phyloP scores from a whole-genome alignment of 1,284 basidiomycete genomes.

The Cryptococcus sp. region DNA sequence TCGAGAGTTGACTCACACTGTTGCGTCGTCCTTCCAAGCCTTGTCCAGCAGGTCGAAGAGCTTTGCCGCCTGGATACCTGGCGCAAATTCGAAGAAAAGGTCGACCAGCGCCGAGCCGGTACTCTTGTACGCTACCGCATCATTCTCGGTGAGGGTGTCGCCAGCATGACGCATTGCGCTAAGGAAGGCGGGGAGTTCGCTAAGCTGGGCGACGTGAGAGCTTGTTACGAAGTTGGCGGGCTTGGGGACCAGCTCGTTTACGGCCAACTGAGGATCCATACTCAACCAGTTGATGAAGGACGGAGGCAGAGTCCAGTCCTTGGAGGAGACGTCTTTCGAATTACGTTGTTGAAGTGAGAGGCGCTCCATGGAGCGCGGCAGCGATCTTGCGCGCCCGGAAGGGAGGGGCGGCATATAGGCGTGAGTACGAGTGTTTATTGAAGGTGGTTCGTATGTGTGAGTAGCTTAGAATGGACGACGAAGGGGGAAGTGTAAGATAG shows the following conservation, averaged over 20 bases:
- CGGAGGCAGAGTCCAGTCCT: constrained; percentile 15
- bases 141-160: constrained; percentile 27
- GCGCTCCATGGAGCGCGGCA: no score
- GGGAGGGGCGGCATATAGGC: no score
- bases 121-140: constrained; percentile 17
- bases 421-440: no score
- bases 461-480: no score
- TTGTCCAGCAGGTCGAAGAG: constrained; percentile 21
- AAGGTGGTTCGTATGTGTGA: no score
- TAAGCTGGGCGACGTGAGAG: no score
- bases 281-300: constrained; percentile 13
- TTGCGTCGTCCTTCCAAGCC: constrained; percentile 29
- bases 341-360: not conserved
- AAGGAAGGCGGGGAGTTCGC: not conserved
- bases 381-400: no score
- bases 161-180: constrained; percentile 6
- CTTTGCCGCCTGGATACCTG: constrained; percentile 12
- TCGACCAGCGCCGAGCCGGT: constrained; percentile 29
- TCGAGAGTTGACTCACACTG: constrained; percentile 20
- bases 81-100: constrained; percentile 28
- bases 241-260: constrained; percentile 9
- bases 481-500: no score
- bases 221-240: no score
- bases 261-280: constrained; percentile 3
- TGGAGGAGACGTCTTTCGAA: not conserved